A percentile compares a stretch with the other conserved stretches of the same genome.
These are phyloP conservation scores for Chrysopogon serrulatus DNA, from an alignment of 176 grass and related monocot species.

Conservation along the genomic window DNA sequence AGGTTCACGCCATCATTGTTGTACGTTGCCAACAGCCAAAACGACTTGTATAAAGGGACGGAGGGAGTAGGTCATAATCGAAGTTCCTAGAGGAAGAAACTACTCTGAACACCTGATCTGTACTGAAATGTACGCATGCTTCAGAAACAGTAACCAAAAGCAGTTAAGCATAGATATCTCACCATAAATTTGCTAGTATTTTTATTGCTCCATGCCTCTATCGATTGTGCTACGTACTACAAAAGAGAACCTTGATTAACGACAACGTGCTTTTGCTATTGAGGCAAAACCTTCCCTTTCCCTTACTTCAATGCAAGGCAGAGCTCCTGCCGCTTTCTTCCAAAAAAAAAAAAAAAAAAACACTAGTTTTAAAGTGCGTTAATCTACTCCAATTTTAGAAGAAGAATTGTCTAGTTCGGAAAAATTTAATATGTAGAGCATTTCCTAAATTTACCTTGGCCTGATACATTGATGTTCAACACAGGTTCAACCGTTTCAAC, in stretches of 20 bases:
- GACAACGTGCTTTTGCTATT: too few relatives aligned
- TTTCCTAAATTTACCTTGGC: background rate
- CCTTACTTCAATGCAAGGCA: too few relatives aligned
- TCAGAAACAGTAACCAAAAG: background rate
- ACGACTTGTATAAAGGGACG: too few relatives aligned
- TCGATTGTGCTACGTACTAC: too few relatives aligned
- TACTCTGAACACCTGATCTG: slow-evolving; percentile 8
- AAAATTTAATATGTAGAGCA: background rate
- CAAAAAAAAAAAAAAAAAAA: too few relatives aligned
- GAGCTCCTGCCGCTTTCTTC: too few relatives aligned
- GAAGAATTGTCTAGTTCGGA: background rate
- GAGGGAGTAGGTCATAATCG: background rate
- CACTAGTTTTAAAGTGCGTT: background rate
- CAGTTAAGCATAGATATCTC: background rate
- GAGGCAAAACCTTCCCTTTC: too few relatives aligned
- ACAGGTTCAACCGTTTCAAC: slow-evolving; percentile 13
- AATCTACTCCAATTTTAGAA: background rate
- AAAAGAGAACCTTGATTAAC: too few relatives aligned
- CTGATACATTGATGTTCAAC: background rate
- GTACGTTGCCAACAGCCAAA: too few relatives aligned
- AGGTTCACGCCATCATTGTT: too few relatives aligned
- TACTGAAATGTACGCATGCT: background rate
- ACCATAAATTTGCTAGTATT: background rate
- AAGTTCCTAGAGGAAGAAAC: slow-evolving; percentile 7
- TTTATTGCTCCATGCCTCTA: too few relatives aligned